These are phyloP conservation scores for Clarireedia hainanense DNA, from an alignment of 2,329 filamentous ascomycete genomes.

Conservation along the genomic window DNA sequence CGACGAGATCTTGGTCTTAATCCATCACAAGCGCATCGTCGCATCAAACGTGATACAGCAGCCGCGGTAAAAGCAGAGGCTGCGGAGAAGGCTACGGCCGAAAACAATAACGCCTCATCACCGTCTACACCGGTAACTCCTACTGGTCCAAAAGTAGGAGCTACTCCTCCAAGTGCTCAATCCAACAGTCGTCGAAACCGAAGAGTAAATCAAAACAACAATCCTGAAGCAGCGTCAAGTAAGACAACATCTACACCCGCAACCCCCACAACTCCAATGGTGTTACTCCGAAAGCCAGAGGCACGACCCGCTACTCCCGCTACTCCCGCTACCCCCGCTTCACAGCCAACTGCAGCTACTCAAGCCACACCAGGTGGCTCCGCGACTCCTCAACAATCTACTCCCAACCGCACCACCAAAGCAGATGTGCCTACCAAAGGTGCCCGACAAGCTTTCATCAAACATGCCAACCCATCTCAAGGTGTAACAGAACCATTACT, in stretches of 20 bases:
- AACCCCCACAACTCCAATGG: constrained; percentile 28
- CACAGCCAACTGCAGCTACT: constrained; percentile 13
- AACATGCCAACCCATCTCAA: constrained; percentile 81
- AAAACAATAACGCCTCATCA: constrained; percentile 5
- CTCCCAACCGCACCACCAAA: constrained; percentile 25
- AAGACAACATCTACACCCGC: constrained; percentile 18
- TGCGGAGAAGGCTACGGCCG: constrained; percentile 12
- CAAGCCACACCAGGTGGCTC: constrained; percentile 24
- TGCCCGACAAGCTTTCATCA: constrained; percentile 64
- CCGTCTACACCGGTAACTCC: constrained; percentile 15
- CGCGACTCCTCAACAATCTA: constrained; percentile 15
- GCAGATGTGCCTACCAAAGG: constrained; percentile 33
- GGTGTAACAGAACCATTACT: constrained; percentile 81
- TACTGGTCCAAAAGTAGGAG: constrained; percentile 26
- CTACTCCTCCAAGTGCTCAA: constrained; percentile 15
- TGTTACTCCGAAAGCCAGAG: constrained; percentile 34
- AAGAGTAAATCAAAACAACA: constrained; percentile 31
- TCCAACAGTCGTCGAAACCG: constrained; percentile 21
- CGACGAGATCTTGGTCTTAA: constrained; percentile 60
- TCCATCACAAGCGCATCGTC: constrained; percentile 53
- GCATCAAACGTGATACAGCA: constrained; percentile 45
- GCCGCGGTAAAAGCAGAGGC: constrained; percentile 25
- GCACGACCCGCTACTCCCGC: constrained; percentile 20
- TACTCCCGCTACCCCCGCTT: constrained; percentile 15
- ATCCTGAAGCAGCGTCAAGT: constrained; percentile 18